Base-by-base conservation (phyloP, 371 early-diverging fungal genomes). In the Choanephora cucurbitarum region DNA sequence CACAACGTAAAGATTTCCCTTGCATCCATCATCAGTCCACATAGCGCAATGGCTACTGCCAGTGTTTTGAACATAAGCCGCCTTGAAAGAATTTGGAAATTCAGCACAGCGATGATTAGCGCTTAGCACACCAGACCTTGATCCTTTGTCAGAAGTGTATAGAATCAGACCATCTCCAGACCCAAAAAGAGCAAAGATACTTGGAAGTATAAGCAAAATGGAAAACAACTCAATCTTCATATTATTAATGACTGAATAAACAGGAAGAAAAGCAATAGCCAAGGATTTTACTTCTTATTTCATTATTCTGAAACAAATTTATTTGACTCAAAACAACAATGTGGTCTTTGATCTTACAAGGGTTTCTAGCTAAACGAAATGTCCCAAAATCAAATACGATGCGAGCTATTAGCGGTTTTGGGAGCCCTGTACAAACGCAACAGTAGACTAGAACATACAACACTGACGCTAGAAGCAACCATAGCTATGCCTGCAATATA, bases 401-500 rank as follows among this genome's bases (percentile, higher is more conserved):
- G 54, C 13, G 60, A 56, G 13, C 57, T 54, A 50, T 53, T 28
- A 5, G 57, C 55, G 2, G 57, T 31, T 15, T 66, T 60, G 5
- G 79, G 79, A 42, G 76, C 63, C 45, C 50, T 70, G 49, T 84
- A 84, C n/a, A 80, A 57, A 2, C 84, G 67, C 37, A 93, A 62
- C 11, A 82, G 49, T 37, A 93, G 66, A 67, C 87, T 85, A 31
- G 87, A 87, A 28, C 82, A 70, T 0, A 93, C 86, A 3, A 93
- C 92, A 59, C 84, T 86, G 15, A 92, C 81, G 53, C 88, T 86
- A 15, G 88, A 87, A 7, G 84, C 73, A 9, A 89, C 91, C 94
- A 93, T 93, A 11, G 91, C 90, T 54, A 90, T 45, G 1, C 91
- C 91, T 28, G 92, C 94, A 67, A 91, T 72, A 62, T 86, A 81